These are phyloP conservation scores for Fusarium oxysporum DNA, from an alignment of 2,329 filamentous ascomycete species.

Conservation along the genomic window DNA sequence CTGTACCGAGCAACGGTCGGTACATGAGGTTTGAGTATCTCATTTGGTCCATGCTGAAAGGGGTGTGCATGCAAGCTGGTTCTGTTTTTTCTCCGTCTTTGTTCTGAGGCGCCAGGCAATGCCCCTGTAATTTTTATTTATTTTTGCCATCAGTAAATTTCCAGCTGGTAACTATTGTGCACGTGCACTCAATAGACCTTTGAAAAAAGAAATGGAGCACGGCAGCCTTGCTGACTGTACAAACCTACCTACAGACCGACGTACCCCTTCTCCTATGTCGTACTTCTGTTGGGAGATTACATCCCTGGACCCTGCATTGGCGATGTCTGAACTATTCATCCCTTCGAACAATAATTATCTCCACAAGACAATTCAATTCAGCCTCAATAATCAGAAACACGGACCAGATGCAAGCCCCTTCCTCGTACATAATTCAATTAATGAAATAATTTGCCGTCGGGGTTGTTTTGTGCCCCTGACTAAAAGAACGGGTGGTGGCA, in stretches of 20 bases:
- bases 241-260: background rate
- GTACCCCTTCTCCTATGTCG: conserved; percentile 42
- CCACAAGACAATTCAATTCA: conserved; percentile 27
- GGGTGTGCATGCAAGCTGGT: conserved; percentile 11
- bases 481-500: conserved; percentile 43
- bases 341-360: conserved; percentile 23
- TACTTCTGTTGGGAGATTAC: conserved; percentile 48
- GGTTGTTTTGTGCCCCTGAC: conserved; percentile 40
- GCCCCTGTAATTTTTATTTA: conserved; percentile 26
- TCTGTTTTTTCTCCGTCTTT: conserved; percentile 10
- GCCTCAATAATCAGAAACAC: conserved; percentile 30
- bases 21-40: conserved; percentile 28
- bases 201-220: background rate
- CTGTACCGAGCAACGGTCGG: conserved; percentile 28
- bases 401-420: conserved; percentile 23
- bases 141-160: conserved; percentile 10
- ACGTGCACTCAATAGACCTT: conserved; percentile 32
- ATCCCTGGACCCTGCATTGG: conserved; percentile 40
- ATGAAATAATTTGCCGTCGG: conserved; percentile 2
- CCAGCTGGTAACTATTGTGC: conserved; percentile 15
- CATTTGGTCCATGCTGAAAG: conserved; percentile 12
- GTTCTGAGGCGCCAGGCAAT: background rate
- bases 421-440: background rate
- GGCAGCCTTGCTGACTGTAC: conserved; percentile 14
- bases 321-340: conserved; percentile 29